Evolutionary conservation across 1,284 basidiomycete genomes (phyloP).

Genomic region (Somion occarium): DNA sequence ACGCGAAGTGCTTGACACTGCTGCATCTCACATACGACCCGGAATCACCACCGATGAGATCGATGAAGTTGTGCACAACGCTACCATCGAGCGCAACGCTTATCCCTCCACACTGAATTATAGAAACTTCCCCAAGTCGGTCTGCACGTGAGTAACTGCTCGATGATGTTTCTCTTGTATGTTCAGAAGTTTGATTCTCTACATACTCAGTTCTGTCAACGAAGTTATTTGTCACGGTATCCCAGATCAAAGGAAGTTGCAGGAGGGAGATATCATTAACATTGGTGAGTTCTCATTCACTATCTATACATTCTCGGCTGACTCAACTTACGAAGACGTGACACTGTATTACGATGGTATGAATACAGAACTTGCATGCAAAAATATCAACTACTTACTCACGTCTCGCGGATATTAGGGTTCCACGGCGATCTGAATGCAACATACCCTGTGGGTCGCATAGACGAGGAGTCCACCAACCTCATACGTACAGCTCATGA

Average conservation of each 20-base stretch:
- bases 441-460: constrained; percentile 84
- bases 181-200: no score
- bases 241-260: constrained; percentile 82
- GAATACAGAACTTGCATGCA: constrained; percentile 13
- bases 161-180: no score
- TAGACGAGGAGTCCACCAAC: constrained; percentile 78
- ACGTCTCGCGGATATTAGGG: constrained; percentile 37
- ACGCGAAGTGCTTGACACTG: constrained; percentile 88
- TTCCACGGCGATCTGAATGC: constrained; percentile 91
- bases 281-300: constrained; percentile 52
- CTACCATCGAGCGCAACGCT: constrained; percentile 84
- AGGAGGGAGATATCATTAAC: constrained; percentile 92
- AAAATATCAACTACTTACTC: background rate
- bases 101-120: constrained; percentile 97
- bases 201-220: constrained; percentile 73
- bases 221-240: constrained; percentile 98
- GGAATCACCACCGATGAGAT: constrained; percentile 96
- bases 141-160: constrained; percentile 77
- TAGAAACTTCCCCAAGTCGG: constrained; percentile 89
- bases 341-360: constrained; percentile 66
- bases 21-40: constrained; percentile 79
- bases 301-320: no score
- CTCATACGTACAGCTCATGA: constrained; percentile 80
- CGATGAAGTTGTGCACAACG: constrained; percentile 94
- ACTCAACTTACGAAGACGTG: no score